Evolutionary conservation across 2,329 filamentous ascomycete species (phyloP).

Genomic region (Diaporthe sp.): DNA sequence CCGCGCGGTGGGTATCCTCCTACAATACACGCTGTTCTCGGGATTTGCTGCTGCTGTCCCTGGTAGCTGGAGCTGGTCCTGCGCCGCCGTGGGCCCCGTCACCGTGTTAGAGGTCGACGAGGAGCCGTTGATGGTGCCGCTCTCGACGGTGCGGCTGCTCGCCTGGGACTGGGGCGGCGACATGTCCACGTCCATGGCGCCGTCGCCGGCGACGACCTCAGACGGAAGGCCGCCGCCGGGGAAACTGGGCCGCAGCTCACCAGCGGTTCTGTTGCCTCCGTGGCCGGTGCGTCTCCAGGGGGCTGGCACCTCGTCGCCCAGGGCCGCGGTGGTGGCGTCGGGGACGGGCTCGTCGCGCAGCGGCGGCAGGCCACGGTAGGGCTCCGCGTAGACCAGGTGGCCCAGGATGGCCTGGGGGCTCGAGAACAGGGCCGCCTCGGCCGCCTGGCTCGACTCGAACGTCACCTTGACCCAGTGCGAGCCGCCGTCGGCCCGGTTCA

Average conservation of each 20-base stretch:
- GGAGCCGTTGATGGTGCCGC: slow-evolving; percentile 62
- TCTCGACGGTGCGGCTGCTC: slow-evolving; percentile 72
- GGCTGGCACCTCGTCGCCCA: slow-evolving; percentile 45
- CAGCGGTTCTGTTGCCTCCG: slow-evolving; percentile 42
- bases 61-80: slow-evolving; percentile 44
- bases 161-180: slow-evolving; percentile 61
- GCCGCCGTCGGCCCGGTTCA: slow-evolving; percentile 86
- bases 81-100: slow-evolving; percentile 42
- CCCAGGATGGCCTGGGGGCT: slow-evolving; percentile 82
- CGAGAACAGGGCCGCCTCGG: slow-evolving; percentile 76
- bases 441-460: slow-evolving; percentile 81
- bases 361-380: slow-evolving; percentile 76
- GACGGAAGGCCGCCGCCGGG: slow-evolving; percentile 51
- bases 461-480: slow-evolving; percentile 94
- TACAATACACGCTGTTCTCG: slow-evolving; percentile 65
- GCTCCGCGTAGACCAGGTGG: slow-evolving; percentile 78
- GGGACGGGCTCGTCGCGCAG: slow-evolving; percentile 74
- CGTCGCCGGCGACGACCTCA: slow-evolving; percentile 40
- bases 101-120: slow-evolving; percentile 61
- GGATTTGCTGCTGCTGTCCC: slow-evolving; percentile 4
- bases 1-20: slow-evolving; percentile 76
- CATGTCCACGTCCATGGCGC: slow-evolving; percentile 51
- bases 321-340: slow-evolving; percentile 59
- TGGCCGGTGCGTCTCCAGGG: slow-evolving; percentile 43
- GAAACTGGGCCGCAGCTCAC: slow-evolving; percentile 53